A percentile compares a stretch with the other conserved stretches of the same genome.
These are phyloP conservation scores for Globisporangium okanoganense DNA, from an alignment of 352 stramenopile species.

Conservation along the genomic window DNA sequence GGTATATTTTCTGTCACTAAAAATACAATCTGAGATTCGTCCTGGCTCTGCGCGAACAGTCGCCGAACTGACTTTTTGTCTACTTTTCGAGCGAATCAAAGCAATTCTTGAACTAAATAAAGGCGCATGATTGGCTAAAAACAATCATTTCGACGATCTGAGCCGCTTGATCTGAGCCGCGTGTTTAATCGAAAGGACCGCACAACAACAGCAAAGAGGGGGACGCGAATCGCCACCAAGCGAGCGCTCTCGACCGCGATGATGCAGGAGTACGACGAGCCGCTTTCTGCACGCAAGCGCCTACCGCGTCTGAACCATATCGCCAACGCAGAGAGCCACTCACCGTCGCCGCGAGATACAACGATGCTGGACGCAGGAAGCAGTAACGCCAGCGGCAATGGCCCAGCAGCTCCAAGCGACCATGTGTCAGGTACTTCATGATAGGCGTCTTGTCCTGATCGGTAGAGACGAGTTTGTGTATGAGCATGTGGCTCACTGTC, in stretches of 20 bases:
- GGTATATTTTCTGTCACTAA: too few species aligned
- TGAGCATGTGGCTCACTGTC: not conserved
- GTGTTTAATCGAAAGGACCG: conserved; percentile 6
- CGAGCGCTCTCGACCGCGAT: conserved; percentile 8
- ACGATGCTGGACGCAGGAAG: not conserved
- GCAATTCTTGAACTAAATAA: not conserved
- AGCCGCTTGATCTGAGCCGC: too few species aligned
- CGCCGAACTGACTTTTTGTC: conserved; percentile 3
- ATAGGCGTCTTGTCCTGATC: not conserved
- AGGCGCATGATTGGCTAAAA: conserved; percentile 2
- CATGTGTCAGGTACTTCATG: conserved; percentile 3
- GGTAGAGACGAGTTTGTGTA: not conserved
- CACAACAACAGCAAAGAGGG: not conserved
- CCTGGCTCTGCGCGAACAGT: not conserved
- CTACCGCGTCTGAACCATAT: conserved; percentile 18
- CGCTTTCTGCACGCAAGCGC: conserved; percentile 18
- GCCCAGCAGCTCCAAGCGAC: not conserved
- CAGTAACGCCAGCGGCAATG: not conserved
- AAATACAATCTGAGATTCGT: too few species aligned
- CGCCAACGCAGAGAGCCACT: not conserved
- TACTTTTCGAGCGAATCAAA: conserved; percentile 10
- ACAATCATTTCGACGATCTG: not conserved
- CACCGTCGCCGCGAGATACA: not conserved
- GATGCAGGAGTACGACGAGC: conserved; percentile 24
- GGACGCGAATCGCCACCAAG: not conserved